Evolutionary conservation across 257 asterid genomes (phyloP), one percentile per base, ranked within the genome.

Genomic region (Solanum paucissectum): DNA sequence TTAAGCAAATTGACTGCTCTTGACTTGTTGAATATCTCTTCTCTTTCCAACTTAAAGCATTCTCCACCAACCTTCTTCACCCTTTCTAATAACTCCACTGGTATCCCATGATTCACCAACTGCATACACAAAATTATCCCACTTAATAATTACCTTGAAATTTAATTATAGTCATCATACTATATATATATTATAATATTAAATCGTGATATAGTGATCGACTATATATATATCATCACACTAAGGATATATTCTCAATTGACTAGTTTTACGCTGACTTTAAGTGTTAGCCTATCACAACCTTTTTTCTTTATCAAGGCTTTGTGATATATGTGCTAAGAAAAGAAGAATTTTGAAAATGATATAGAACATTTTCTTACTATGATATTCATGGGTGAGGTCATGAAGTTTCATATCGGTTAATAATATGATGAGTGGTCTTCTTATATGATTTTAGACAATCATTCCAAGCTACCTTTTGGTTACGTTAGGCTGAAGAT

Each of bases 41-140:
- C 94, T 88, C 91, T 87, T 93, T 95, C 98, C 58, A 86, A 6
- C 88, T 90, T 91, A 89, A 89, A 95, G 88, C 94, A 94, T 32
- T 93, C 94, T 6, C 93, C 87, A 1, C 93, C 87, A 37, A 95
- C 98, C 81, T 89, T 92, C 93, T 96, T 94, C 89, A 95, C 98
- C 89, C 89, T 91, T 83, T 94, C 98, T 62, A 96, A 89, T 3
- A 95, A 92, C 90, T 93, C 96, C 88, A 89, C 94, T 20, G 94
- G 73, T 34, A 96, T 91, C 74, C 98, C 98, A 91, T 95, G 98
- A 87, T 96, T 96, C 91, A 93, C 92, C 86, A 96, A 49, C 98
- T 94, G 87, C 71, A 85, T 94, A 81, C 75, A 60, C 16, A 64
- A 62, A 11, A 55, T 52, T 18, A 0, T 52, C 23, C 1, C 62